A percentile compares a stretch with the other conserved stretches of the same genome.
phyloP scores from a whole-genome alignment of 2,329 filamentous ascomycete species.

The Ophiosphaerella herpotricha region DNA sequence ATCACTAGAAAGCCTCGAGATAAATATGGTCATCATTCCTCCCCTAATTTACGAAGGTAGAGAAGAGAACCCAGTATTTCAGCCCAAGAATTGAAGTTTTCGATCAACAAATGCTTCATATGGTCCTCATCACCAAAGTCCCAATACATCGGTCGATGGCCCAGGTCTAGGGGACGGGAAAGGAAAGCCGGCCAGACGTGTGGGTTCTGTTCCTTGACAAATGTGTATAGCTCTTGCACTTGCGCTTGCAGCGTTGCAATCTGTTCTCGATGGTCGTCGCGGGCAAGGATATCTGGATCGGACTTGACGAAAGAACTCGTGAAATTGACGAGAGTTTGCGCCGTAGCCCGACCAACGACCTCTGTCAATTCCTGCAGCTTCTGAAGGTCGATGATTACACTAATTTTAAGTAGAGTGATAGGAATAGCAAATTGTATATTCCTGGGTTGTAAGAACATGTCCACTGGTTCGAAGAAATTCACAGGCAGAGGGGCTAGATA shows the following conservation, averaged over 20 bases:
- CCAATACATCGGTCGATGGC: neutral
- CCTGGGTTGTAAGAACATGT: constrained; percentile 8
- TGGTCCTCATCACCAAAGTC: constrained; percentile 23
- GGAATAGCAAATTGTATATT: constrained; percentile 20
- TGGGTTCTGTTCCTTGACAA: constrained; percentile 4
- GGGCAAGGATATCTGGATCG: neutral
- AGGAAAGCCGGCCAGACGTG: constrained; percentile 14
- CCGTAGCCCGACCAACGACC: constrained; percentile 20
- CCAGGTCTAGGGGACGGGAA: constrained; percentile 1
- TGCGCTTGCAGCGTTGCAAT: constrained; percentile 22
- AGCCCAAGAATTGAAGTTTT: constrained; percentile 30
- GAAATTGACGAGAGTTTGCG: constrained; percentile 38
- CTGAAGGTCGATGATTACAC: constrained; percentile 41
- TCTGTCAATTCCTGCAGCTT: constrained; percentile 18
- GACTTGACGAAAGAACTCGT: constrained; percentile 10
- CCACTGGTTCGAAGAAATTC: constrained; percentile 50
- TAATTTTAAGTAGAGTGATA: constrained; percentile 44
- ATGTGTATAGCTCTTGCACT: constrained; percentile 11
- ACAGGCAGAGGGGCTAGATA: constrained; percentile 48
- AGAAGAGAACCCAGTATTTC: constrained; percentile 23
- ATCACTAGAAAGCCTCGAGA: too few relatives aligned
- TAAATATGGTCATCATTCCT: too few relatives aligned
- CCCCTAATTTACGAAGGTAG: too few relatives aligned
- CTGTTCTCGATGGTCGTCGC: constrained; percentile 4
- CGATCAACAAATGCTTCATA: constrained; percentile 28